Conservation (phyloP, 2,329 filamentous ascomycete genomes). For the Penicillium sp. region DNA sequence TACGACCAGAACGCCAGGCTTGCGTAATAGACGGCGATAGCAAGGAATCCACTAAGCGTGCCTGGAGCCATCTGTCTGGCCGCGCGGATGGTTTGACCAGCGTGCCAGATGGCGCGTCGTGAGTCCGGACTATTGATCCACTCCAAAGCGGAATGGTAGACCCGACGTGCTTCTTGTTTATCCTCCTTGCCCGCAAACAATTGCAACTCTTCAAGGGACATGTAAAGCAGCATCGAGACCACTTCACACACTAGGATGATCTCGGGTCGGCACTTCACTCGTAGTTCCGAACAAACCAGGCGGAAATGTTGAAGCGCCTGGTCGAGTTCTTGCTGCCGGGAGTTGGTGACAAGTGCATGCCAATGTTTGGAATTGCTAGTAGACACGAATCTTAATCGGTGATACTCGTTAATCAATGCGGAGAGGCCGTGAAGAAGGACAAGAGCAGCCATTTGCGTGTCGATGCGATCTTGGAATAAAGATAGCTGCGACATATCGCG, state of each 20-base stretch:
- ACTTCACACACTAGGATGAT: conserved; percentile 40
- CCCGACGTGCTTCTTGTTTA: conserved; percentile 41
- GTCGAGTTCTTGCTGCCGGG: conserved; percentile 66
- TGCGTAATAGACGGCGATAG: conserved; percentile 71
- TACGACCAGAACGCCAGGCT: conserved; percentile 72
- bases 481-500: conserved; percentile 60
- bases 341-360: conserved; percentile 53
- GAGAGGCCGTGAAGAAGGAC: conserved; percentile 70
- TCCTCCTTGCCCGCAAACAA: conserved; percentile 50
- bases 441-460: conserved; percentile 60
- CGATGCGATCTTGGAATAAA: conserved; percentile 56
- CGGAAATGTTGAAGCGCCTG: conserved; percentile 60
- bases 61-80: conserved; percentile 60
- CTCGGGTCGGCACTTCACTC: conserved; percentile 24
- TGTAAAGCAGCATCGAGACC: conserved; percentile 42
- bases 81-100: conserved; percentile 67
- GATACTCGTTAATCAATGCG: conserved; percentile 68
- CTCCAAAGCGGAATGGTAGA: conserved; percentile 38
- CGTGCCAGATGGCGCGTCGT: conserved; percentile 63
- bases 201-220: conserved; percentile 50
- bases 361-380: conserved; percentile 45
- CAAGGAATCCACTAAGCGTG: conserved; percentile 67
- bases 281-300: conserved; percentile 34
- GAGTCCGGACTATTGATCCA: conserved; percentile 44
- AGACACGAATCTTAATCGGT: conserved; percentile 55